These are phyloP conservation scores for Colletotrichum sp. DNA, from an alignment of 2,329 filamentous ascomycete species.

Conservation along the genomic window DNA sequence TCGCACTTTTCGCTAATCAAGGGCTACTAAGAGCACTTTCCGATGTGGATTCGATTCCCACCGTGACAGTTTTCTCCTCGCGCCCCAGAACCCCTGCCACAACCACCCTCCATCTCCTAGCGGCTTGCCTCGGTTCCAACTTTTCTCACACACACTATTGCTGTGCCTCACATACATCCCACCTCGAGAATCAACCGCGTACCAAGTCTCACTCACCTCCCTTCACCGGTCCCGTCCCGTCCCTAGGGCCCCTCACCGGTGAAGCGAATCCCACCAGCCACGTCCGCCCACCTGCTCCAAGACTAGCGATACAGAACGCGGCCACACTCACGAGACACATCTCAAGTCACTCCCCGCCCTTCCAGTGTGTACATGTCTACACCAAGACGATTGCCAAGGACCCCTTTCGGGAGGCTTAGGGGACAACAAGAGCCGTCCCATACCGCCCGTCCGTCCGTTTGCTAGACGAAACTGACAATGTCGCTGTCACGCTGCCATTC, in stretches of 20 bases:
- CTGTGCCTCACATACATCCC: background rate
- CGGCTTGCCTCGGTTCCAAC: slow-evolving; percentile 1
- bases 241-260: slow-evolving; percentile 20
- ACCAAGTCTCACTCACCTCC: slow-evolving; percentile 4
- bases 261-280: slow-evolving; percentile 11
- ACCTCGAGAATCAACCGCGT: background rate
- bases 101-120: background rate
- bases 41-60: background rate
- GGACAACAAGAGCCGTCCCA: slow-evolving; percentile 14
- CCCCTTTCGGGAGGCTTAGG: slow-evolving; percentile 13
- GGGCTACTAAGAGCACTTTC: background rate
- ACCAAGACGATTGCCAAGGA: background rate
- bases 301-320: background rate
- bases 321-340: background rate
- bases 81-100: background rate
- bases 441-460: slow-evolving; percentile 1
- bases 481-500: slow-evolving; percentile 14
- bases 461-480: background rate
- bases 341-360: background rate
- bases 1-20: background rate
- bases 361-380: background rate
- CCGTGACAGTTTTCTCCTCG: slow-evolving; percentile 17
- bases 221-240: slow-evolving; percentile 19
- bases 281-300: background rate
- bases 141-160: background rate